These are phyloP conservation scores for Gossypium laxum DNA, from an alignment of 441 rosid species.

Conservation along the genomic window DNA sequence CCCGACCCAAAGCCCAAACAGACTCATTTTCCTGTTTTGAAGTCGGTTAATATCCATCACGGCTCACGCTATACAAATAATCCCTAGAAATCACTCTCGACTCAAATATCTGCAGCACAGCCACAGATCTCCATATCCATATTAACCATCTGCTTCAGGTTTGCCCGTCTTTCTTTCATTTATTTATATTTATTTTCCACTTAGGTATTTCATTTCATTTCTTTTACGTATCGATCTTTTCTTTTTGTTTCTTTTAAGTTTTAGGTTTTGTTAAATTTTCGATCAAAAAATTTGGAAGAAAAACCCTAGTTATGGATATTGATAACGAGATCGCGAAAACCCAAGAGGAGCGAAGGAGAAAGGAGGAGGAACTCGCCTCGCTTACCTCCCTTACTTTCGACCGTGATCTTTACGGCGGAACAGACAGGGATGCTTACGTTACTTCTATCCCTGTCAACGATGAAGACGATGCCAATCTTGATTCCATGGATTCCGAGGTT, in stretches of 20 bases:
- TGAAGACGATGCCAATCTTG: constrained; percentile 57
- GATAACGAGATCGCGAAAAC: constrained; percentile 71
- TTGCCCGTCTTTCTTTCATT: not conserved
- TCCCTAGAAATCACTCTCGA: not conserved
- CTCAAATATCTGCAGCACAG: not conserved
- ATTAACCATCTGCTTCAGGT: not conserved
- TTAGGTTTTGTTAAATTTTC: not conserved
- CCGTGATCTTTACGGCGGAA: constrained; percentile 67
- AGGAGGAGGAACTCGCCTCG: constrained; percentile 70
- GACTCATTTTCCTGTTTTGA: too few relatives aligned
- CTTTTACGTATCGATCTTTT: not conserved
- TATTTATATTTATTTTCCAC: not conserved
- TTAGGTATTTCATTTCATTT: not conserved
- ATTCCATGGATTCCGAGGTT: constrained; percentile 52
- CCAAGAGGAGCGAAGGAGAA: constrained; percentile 62
- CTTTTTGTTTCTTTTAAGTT: not conserved
- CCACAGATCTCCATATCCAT: not conserved
- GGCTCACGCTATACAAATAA: not conserved
- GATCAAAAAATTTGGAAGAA: not conserved
- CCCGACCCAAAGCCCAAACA: too few relatives aligned
- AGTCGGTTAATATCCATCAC: not conserved
- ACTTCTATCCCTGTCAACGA: constrained; percentile 77
- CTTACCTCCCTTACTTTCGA: constrained; percentile 62
- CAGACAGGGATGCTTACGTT: constrained; percentile 54
- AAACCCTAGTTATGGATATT: constrained; percentile 31